Base-by-base conservation (phyloP, 2,329 filamentous ascomycete genomes). In the Magnaporthiopsis rhizophila region DNA sequence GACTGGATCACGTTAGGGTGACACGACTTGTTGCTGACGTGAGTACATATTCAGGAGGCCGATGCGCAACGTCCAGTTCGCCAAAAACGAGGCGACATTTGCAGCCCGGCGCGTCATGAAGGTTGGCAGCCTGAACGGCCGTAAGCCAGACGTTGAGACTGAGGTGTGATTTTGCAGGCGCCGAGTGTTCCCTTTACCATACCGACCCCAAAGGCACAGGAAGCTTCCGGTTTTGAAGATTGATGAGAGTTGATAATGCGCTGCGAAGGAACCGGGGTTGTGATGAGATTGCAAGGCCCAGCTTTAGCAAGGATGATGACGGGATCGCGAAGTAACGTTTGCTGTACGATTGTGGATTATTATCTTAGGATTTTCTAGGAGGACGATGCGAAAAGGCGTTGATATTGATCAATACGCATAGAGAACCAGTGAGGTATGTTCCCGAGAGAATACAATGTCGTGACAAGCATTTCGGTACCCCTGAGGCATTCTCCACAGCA, bases 91-190 rank as follows among this genome's bases (percentile, higher is more conserved):
- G 79, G 86, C 90, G 0, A 89, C 89, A 71, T 93, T 88, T 77
- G 91, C 90, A 0, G 75, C 92, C 6, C 82, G 87, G 59, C 91
- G 90, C 74, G 77, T 96, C 64, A 90, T 88, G 74, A 89, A 90
- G 71, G 88, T 91, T 73, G 82, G 95, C 12, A 88, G 87, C 45
- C 76, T 98, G 72, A 86, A 87, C 57, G 94, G 94, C 1, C 83
- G 94, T 66, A 89, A 94, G 75, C 94, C 94, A 3, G 91, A 92
- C 74, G 87, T 97, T 53, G 93, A 96, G 83, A 96, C 91, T 0
- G 89, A 92, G 74, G 79, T 84, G 15, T 85, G 71, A 74, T 53
- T 53, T 45, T 45, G 9, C 45, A 53, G 45, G 45, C 45, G 45
- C 45, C n/a, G 45, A 53, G 45, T 11, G n/a, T n/a, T 24, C 45